Conservation (phyloP, 345 rosid genomes). For the Trapa bicornis region DNA sequence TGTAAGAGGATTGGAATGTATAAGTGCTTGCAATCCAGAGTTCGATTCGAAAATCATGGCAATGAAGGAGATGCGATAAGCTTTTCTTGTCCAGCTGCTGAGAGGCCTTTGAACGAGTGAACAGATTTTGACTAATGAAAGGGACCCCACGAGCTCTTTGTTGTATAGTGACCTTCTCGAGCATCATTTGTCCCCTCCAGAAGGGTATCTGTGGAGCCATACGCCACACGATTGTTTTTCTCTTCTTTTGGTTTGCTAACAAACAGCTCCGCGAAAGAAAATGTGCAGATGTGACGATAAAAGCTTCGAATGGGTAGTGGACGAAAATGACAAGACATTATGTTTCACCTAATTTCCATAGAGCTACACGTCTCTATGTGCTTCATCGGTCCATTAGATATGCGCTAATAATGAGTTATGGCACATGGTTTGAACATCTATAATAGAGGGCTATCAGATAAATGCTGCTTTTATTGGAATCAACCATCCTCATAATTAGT, state of each 20-base stretch:
- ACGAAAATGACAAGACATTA: constrained; percentile 28
- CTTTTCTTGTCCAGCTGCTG: constrained; percentile 1
- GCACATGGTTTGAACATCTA: too few relatives aligned
- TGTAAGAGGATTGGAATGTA: too few relatives aligned
- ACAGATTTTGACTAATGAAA: background rate
- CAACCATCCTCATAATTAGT: too few relatives aligned
- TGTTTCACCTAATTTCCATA: constrained; percentile 8
- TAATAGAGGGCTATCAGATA: too few relatives aligned
- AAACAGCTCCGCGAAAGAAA: background rate
- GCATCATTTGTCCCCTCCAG: background rate
- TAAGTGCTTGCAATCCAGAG: too few relatives aligned
- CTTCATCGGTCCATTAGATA: background rate
- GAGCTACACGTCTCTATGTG: background rate
- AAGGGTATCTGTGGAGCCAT: background rate
- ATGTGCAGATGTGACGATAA: constrained; percentile 4
- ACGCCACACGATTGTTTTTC: background rate
- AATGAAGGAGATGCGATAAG: background rate
- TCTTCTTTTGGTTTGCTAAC: too few relatives aligned
- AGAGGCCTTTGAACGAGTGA: constrained; percentile 1
- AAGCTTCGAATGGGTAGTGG: constrained; percentile 11
- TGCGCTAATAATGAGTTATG: too few relatives aligned
- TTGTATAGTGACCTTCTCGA: constrained; percentile 7
- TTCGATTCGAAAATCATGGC: background rate
- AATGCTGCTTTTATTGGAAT: too few relatives aligned
- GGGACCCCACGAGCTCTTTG: background rate